Evolutionary conservation across 2,329 filamentous ascomycete genomes (phyloP).

Genomic region (Amylocarpus encephaloides): DNA sequence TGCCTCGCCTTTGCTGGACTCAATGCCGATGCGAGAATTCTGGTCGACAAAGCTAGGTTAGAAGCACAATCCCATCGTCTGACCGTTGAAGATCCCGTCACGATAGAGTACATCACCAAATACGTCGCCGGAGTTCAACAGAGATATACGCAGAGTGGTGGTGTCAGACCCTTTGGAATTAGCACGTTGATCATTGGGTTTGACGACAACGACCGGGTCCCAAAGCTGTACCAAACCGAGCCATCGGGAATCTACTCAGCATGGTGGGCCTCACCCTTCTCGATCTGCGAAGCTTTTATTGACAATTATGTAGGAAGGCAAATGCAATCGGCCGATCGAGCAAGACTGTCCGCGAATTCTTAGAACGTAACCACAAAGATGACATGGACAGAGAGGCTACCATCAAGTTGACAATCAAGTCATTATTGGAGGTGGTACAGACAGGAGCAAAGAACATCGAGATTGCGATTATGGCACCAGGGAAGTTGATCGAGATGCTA

Average conservation of each 20-base stretch:
- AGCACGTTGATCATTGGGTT: constrained; percentile 98
- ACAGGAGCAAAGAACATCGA: constrained; percentile 99
- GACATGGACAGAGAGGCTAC: constrained; percentile 95
- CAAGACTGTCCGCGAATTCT: constrained; percentile 98
- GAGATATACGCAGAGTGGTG: constrained; percentile 97
- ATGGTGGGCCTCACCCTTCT: constrained; percentile 57
- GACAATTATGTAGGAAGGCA: constrained; percentile 68
- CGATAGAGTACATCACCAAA: constrained; percentile 99
- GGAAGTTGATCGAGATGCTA: constrained; percentile 86
- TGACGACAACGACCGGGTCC: constrained; percentile 82
- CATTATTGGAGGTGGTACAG: constrained; percentile 93
- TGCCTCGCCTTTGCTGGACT: constrained; percentile 95
- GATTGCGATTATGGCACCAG: constrained; percentile 95
- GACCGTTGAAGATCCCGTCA: constrained; percentile 94
- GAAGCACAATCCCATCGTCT: constrained; percentile 96
- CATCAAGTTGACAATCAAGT: constrained; percentile 96
- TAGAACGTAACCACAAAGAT: constrained; percentile 98
- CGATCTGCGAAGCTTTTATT: neutral
- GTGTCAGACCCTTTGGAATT: constrained; percentile 97
- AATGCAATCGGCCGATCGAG: constrained; percentile 97
- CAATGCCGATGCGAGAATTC: constrained; percentile 95
- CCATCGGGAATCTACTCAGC: constrained; percentile 99
- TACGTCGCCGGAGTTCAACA: constrained; percentile 97
- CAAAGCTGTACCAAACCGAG: constrained; percentile 94
- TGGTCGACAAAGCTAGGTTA: constrained; percentile 95